A percentile compares a stretch with the other conserved stretches of the same genome.
Evolutionary conservation across 225 moss, liverwort and hornwort genomes (phyloP).

Genomic region (Lunularia cruciata): DNA sequence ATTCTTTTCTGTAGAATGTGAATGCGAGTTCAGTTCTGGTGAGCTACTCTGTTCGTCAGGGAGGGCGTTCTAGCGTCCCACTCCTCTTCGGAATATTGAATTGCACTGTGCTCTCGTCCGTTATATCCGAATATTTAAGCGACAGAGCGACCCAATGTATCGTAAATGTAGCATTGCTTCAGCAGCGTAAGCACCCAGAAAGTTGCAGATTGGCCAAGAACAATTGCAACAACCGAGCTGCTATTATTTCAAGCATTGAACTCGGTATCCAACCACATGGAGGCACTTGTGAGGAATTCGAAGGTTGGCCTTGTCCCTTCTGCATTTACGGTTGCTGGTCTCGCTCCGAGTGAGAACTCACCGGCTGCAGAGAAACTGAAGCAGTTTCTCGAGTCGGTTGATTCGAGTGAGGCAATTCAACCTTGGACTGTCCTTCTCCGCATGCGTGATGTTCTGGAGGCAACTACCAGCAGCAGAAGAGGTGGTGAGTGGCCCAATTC

Average conservation of each 20-base stretch:
- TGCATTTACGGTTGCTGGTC: background rate
- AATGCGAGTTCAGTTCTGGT: background rate
- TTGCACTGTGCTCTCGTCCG: background rate
- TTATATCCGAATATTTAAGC: conserved; percentile 6
- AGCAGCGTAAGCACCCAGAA: background rate
- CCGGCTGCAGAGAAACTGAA: conserved; percentile 29
- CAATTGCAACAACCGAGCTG: no score
- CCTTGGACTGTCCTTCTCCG: conserved; percentile 36
- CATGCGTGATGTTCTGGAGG: conserved; percentile 32
- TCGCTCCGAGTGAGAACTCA: conserved; percentile 4
- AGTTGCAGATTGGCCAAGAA: background rate
- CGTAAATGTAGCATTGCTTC: background rate
- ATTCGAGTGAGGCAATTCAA: conserved; percentile 17
- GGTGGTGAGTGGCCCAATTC: conserved; percentile 14
- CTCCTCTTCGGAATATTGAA: background rate
- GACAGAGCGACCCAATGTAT: background rate
- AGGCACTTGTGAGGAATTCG: conserved; percentile 6
- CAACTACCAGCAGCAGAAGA: background rate
- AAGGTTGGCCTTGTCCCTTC: background rate
- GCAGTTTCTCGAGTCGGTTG: conserved; percentile 28
- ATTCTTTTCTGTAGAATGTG: background rate
- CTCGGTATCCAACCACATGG: conserved; percentile 1
- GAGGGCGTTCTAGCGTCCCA: background rate
- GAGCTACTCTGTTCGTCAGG: background rate
- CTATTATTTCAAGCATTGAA: conserved; percentile 1